phyloP scores from a whole-genome alignment of 768 basidiomycete species.

The Phylloporus arenicola region DNA sequence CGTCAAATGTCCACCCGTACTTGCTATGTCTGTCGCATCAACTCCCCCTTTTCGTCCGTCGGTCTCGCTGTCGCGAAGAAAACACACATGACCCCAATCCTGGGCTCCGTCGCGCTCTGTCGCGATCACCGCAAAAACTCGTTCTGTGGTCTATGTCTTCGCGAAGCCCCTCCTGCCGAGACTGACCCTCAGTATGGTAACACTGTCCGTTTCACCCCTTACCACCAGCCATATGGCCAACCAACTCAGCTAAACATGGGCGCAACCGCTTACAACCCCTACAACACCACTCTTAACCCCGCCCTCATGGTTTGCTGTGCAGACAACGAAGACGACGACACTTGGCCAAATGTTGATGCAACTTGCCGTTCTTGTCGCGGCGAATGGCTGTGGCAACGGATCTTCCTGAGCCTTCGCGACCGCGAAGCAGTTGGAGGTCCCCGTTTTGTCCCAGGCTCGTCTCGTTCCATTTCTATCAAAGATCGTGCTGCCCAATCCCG shows the following conservation, averaged over 20 bases:
- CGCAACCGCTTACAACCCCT: slow-evolving; percentile 23
- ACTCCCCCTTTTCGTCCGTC: slow-evolving; percentile 43
- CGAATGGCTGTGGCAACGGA: slow-evolving; percentile 62
- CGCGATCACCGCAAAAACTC: slow-evolving; percentile 57
- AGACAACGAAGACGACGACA: slow-evolving; percentile 70
- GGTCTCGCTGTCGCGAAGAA: slow-evolving; percentile 54
- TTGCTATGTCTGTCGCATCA: slow-evolving; percentile 69
- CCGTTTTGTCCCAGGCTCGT: slow-evolving; percentile 23
- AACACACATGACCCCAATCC: slow-evolving; percentile 33
- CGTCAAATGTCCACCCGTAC: slow-evolving; percentile 49
- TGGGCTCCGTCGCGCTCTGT: slow-evolving; percentile 51
- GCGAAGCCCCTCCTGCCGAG: slow-evolving; percentile 50
- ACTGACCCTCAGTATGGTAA: slow-evolving; percentile 33
- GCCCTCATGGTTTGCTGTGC: slow-evolving; percentile 42
- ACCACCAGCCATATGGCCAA: slow-evolving; percentile 28
- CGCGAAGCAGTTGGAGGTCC: slow-evolving; percentile 54
- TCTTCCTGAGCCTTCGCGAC: slow-evolving; percentile 43
- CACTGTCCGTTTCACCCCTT: slow-evolving; percentile 27
- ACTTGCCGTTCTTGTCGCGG: slow-evolving; percentile 64
- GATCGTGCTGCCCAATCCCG: slow-evolving; percentile 18
- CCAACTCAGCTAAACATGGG: slow-evolving; percentile 16
- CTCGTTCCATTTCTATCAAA: slow-evolving; percentile 10
- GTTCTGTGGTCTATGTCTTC: slow-evolving; percentile 66
- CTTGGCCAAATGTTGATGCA: slow-evolving; percentile 58
- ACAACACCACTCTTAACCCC: slow-evolving; percentile 21